Base-by-base conservation (phyloP, 1,284 basidiomycete genomes). In the Cystobasidium slooffiae region DNA sequence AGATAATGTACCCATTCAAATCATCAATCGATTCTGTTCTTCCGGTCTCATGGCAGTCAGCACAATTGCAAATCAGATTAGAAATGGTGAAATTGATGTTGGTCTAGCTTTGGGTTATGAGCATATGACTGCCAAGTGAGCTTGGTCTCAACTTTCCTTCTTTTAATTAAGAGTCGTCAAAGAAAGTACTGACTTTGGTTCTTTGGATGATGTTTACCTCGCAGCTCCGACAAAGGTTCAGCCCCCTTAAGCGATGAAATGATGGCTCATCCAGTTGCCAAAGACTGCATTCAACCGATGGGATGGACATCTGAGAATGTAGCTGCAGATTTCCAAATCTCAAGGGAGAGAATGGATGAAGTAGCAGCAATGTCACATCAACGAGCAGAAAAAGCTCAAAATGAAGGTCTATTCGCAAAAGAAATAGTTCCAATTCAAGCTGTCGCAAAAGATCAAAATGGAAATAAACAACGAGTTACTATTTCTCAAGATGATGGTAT, bases 91-190 rank as follows among this genome's bases (percentile, higher is more conserved):
- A 81, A 93, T 94, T 75, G 88, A 93, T 68, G 85, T 94, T 77
- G 93, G 93, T 4, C 86, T 95, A 8, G 93, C 93, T 2, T 82
- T 92, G 46, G 93, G 93, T 8, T 86, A 91, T 22, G 93, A 96
- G 83, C 89, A 88, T 83, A 94, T 95, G 93, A 80, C 76, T 55
- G 78, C 76, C 43, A 79, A 77, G 78, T 79, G 78, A n/a, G n/a
- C n/a, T n/a, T n/a, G 67, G 84, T 83, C 55, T 85, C 90, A 31
- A 31, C 86, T 84, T 79, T 88, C 88, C 47, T 86, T 88, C 82
- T 90, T 88, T 67, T 85, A 3, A 20, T 39, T 22, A n/a, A 12
- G 24, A 20, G 31, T 18, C 18, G 14, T 63, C 12, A 4, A 55
- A 4, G 31, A 55, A 24, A 2, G 9, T 7, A 5, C 52, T 68